These are phyloP conservation scores for Heterobasidion occidentale DNA, from an alignment of 1,284 basidiomycete genomes.

Conservation along the genomic window DNA sequence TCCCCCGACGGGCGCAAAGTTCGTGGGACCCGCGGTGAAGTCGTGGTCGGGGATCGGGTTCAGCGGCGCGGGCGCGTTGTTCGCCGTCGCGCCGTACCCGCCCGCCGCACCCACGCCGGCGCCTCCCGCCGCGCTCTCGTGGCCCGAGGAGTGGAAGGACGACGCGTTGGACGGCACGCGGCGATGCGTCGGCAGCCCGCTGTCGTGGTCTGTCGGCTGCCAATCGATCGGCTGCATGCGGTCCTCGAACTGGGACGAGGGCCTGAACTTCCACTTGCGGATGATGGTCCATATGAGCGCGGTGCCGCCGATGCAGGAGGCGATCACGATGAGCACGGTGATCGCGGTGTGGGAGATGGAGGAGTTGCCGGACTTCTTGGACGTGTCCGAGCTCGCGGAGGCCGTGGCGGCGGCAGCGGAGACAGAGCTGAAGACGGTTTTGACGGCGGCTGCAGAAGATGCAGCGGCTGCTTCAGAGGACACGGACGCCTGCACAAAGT, in stretches of 20 bases:
- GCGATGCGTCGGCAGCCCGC: slow-evolving; percentile 35
- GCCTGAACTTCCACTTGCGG: slow-evolving; percentile 86
- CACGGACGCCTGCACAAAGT: slow-evolving; percentile 1
- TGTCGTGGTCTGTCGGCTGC: slow-evolving; percentile 52
- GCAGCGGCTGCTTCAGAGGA: slow-evolving; percentile 6
- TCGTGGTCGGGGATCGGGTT: slow-evolving; percentile 65
- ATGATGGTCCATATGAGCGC: slow-evolving; percentile 80
- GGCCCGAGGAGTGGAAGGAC: slow-evolving; percentile 63
- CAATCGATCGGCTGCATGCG: slow-evolving; percentile 82
- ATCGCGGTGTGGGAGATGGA: slow-evolving; percentile 46
- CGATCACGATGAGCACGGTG: slow-evolving; percentile 68
- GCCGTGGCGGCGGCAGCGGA: slow-evolving; percentile 16
- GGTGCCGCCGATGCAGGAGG: slow-evolving; percentile 57
- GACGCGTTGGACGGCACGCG: slow-evolving; percentile 52
- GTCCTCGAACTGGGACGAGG: slow-evolving; percentile 72
- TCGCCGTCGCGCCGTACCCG: slow-evolving; percentile 17
- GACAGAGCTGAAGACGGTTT: slow-evolving; percentile 18
- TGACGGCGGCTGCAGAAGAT: slow-evolving; percentile 5
- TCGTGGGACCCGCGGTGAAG: slow-evolving; percentile 62
- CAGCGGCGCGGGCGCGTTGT: slow-evolving; percentile 20
- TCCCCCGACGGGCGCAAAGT: slow-evolving; percentile 59
- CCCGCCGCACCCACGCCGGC: slow-evolving; percentile 22
- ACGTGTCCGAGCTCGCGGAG: slow-evolving; percentile 14
- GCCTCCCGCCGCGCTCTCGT: slow-evolving; percentile 23
- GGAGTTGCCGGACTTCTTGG: slow-evolving; percentile 11